Percentiles rank a stretch among this genome's conserved stretches.
Conservation (phyloP, 1,284 basidiomycete genomes). For the Laetiporus sulphureus region DNA sequence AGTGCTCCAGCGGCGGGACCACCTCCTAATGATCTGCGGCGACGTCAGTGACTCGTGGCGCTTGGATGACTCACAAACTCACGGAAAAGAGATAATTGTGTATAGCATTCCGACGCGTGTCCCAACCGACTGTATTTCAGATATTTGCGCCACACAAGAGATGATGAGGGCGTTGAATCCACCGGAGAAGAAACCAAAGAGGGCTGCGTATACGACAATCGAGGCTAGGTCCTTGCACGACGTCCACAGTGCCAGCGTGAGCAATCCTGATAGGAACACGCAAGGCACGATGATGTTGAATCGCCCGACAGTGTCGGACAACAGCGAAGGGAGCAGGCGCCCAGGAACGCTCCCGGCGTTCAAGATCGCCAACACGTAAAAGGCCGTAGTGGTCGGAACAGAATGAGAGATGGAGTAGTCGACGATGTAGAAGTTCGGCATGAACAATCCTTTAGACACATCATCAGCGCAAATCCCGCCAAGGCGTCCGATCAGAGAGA, state of each 20-base stretch:
- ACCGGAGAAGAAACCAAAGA: constrained; percentile 43
- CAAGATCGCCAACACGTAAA: constrained; percentile 53
- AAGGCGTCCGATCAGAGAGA: too few relatives aligned
- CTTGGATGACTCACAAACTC: constrained; percentile 26
- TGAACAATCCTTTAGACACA: constrained; percentile 54
- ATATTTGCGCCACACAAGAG: constrained; percentile 32
- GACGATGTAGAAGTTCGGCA: constrained; percentile 36
- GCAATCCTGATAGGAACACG: constrained; percentile 52
- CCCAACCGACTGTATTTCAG: constrained; percentile 46
- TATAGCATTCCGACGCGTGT: constrained; percentile 56
- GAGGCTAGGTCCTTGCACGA: constrained; percentile 26
- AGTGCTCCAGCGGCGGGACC: constrained; percentile 54
- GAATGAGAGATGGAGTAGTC: constrained; percentile 17
- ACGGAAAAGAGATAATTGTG: constrained; percentile 58
- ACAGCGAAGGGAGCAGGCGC: constrained; percentile 50
- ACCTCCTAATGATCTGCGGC: constrained; percentile 48
- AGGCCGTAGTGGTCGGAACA: constrained; percentile 18
- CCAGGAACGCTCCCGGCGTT: constrained; percentile 57
- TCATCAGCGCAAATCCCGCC: too few relatives aligned
- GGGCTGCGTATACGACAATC: constrained; percentile 46
- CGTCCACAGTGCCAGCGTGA: constrained; percentile 52
- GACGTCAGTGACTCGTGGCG: neutral
- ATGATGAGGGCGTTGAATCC: constrained; percentile 28
- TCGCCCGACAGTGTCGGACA: constrained; percentile 53
- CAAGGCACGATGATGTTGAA: constrained; percentile 53